These are phyloP conservation scores for Podospora pseudopauciseta DNA, from an alignment of 495 filamentous ascomycete species.

Conservation along the genomic window DNA sequence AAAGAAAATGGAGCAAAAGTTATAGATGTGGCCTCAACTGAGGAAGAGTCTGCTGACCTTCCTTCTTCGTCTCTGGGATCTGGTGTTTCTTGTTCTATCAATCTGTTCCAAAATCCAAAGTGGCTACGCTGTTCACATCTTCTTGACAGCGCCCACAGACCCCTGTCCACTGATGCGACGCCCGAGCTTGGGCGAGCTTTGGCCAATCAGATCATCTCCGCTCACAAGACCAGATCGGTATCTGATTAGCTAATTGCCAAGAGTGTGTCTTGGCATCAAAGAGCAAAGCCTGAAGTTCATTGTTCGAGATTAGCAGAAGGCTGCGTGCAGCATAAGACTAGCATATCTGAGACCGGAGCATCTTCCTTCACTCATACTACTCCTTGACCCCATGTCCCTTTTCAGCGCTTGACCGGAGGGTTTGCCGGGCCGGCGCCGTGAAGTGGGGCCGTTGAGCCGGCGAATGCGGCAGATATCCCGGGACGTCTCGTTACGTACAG, in stretches of 20 bases:
- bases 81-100: constrained; percentile 4
- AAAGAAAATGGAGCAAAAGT: background rate
- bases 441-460: constrained; percentile 9
- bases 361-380: background rate
- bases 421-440: constrained; percentile 8
- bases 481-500: background rate
- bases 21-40: background rate
- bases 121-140: constrained; percentile 29
- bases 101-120: constrained; percentile 4
- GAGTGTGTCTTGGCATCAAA: constrained; percentile 5
- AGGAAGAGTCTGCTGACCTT: background rate
- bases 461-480: background rate
- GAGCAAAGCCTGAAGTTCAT: background rate
- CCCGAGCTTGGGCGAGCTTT: constrained; percentile 8
- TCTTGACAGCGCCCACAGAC: background rate
- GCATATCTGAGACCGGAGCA: background rate
- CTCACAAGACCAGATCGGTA: constrained; percentile 3
- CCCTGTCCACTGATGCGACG: constrained; percentile 25
- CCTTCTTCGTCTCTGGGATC: background rate
- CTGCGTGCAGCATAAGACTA: background rate
- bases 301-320: background rate
- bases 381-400: background rate
- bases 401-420: background rate
- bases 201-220: constrained; percentile 18
- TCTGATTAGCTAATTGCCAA: constrained; percentile 21